Percentiles rank a stretch among this genome's conserved stretches.
phyloP scores from a whole-genome alignment of 2,329 filamentous ascomycete species.

The Emmonsia crescens region DNA sequence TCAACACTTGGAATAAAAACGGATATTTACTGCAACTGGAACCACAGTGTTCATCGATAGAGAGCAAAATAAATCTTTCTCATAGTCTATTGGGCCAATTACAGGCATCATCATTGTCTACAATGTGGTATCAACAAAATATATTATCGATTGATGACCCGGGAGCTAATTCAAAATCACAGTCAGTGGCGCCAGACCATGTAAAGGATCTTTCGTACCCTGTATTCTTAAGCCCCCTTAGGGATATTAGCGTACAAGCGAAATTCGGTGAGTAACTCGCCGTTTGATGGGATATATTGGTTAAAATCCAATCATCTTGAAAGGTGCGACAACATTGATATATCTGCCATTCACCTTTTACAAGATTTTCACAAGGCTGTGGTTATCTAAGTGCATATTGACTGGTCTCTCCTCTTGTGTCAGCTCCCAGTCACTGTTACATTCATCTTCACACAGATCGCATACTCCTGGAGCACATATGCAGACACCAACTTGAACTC shows the following conservation, averaged over 20 bases:
- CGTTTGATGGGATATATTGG: no score
- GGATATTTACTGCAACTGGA: no score
- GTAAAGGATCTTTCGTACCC: not conserved
- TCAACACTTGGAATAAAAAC: not conserved
- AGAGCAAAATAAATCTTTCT: not conserved
- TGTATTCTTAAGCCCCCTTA: not conserved
- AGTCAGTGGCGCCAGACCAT: not conserved
- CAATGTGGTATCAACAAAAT: not conserved
- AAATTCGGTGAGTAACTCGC: no score
- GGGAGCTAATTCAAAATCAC: not conserved
- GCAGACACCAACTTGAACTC: not conserved
- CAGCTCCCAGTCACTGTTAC: not conserved
- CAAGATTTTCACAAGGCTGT: not conserved
- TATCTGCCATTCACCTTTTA: not conserved
- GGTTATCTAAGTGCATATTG: not conserved
- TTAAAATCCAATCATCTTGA: no score
- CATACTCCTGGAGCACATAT: not conserved
- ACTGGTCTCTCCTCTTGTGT: not conserved
- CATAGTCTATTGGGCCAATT: not conserved
- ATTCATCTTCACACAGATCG: not conserved
- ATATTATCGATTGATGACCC: not conserved
- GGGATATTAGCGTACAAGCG: no score
- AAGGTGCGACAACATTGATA: not conserved
- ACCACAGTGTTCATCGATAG: not conserved
- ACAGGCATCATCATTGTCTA: no score